A percentile compares a stretch with the other conserved stretches of the same genome.
phyloP scores from a whole-genome alignment of 345 rosid genomes.

The Bruguiera parviflora region DNA sequence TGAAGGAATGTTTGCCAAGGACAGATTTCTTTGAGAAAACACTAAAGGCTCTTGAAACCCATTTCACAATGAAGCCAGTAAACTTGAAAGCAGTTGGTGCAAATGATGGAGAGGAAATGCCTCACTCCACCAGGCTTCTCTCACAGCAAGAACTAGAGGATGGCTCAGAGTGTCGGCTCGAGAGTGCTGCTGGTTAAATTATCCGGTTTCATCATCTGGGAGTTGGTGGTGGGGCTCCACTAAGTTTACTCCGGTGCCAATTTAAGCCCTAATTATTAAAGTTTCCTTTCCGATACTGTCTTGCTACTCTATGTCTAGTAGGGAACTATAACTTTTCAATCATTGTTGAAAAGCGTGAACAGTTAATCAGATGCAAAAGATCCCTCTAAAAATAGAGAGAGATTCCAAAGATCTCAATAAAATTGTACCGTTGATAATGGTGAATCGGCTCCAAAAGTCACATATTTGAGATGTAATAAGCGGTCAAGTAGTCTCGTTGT shows the following conservation, averaged over 20 bases:
- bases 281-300: too few relatives aligned
- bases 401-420: too few relatives aligned
- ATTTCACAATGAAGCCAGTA: conserved; percentile 37
- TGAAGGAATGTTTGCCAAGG: conserved; percentile 70
- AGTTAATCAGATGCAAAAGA: neutral
- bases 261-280: neutral
- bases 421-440: too few relatives aligned
- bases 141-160: conserved; percentile 42
- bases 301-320: neutral
- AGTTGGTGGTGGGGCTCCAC: neutral
- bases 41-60: conserved; percentile 41
- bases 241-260: neutral
- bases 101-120: conserved; percentile 15
- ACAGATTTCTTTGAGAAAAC: conserved; percentile 54
- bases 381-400: too few relatives aligned
- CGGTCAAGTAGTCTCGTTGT: too few relatives aligned
- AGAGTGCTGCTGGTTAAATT: neutral
- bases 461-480: too few relatives aligned
- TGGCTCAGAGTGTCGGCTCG: neutral
- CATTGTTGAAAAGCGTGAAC: neutral
- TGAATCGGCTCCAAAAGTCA: too few relatives aligned
- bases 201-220: neutral
- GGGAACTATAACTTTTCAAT: neutral
- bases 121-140: conserved; percentile 38
- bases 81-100: conserved; percentile 24